Conservation (phyloP, 805 yeast species). For the Pichia membranifaciens region DNA sequence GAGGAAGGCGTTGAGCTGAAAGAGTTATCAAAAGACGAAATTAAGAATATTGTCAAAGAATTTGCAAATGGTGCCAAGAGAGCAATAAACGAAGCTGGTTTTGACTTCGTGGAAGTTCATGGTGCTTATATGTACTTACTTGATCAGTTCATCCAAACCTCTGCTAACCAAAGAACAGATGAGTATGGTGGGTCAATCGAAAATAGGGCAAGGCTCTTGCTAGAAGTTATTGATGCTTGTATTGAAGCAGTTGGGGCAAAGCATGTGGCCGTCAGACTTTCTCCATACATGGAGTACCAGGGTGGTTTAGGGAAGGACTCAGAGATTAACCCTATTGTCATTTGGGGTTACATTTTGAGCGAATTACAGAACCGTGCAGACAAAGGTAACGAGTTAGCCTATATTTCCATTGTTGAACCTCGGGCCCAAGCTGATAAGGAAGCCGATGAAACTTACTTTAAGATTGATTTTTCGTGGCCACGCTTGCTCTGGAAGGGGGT, state of each 20-base stretch:
- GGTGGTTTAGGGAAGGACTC: conserved; percentile 34
- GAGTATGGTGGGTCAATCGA: conserved; percentile 40
- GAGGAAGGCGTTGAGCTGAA: conserved; percentile 39
- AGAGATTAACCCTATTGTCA: conserved; percentile 31
- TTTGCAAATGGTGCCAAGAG: conserved; percentile 41
- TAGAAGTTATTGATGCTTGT: conserved; percentile 47
- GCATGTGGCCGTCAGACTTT: conserved; percentile 41
- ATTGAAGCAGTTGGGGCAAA: conserved; percentile 47
- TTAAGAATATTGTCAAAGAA: conserved; percentile 36
- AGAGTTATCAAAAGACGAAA: conserved; percentile 35
- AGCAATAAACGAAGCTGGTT: conserved; percentile 32
- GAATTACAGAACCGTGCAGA: conserved; percentile 31
- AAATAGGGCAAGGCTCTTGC: conserved; percentile 35
- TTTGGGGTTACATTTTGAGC: conserved; percentile 34
- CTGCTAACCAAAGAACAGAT: conserved; percentile 34
- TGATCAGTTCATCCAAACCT: conserved; percentile 36
- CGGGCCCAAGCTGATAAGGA: conserved; percentile 57
- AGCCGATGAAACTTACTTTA: conserved; percentile 4
- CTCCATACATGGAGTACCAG: conserved; percentile 40
- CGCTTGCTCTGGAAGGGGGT: conserved; percentile 18
- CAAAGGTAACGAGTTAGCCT: conserved; percentile 24
- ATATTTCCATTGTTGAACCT: conserved; percentile 43
- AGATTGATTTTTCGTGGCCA: conserved; percentile 15
- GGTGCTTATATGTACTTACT: conserved; percentile 37
- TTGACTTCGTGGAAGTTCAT: conserved; percentile 38